phyloP scores from a whole-genome alignment of 805 yeast species.

The Dipodascus geniculatus region DNA sequence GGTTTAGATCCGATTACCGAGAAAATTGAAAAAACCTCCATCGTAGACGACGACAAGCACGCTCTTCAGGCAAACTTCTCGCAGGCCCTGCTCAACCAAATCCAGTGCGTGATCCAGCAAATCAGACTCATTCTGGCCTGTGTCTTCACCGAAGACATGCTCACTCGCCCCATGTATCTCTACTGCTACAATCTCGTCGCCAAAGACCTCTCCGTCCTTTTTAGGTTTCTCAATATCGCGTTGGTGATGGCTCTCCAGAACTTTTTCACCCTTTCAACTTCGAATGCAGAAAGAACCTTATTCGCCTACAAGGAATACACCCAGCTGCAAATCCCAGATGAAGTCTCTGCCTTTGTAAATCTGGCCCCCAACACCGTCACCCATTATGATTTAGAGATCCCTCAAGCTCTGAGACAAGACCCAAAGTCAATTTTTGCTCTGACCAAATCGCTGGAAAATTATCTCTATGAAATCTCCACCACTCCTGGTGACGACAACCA shows the following conservation, averaged over 20 bases:
- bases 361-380: constrained; percentile 9
- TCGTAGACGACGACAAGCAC: constrained; percentile 6
- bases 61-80: constrained; percentile 1
- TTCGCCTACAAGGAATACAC: constrained; percentile 14
- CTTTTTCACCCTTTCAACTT: constrained; percentile 9
- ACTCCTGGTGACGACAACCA: not conserved
- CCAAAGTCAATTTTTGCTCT: constrained; percentile 5
- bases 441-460: constrained; percentile 11
- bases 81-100: constrained; percentile 9
- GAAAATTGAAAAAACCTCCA: constrained; percentile 6
- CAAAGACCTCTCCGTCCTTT: constrained; percentile 11
- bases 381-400: constrained; percentile 6
- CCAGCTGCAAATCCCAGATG: constrained; percentile 12
- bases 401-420: constrained; percentile 7
- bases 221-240: constrained; percentile 8
- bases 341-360: constrained; percentile 7
- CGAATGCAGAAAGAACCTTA: constrained; percentile 14
- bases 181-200: constrained; percentile 11
- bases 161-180: constrained; percentile 5
- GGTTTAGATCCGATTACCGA: constrained; percentile 11
- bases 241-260: constrained; percentile 9
- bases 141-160: constrained; percentile 9
- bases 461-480: constrained; percentile 5
- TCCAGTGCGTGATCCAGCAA: constrained; percentile 9
- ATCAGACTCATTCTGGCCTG: constrained; percentile 12